These are phyloP conservation scores for Baeospora myosura DNA, from an alignment of 1,284 basidiomycete genomes.

Conservation along the genomic window DNA sequence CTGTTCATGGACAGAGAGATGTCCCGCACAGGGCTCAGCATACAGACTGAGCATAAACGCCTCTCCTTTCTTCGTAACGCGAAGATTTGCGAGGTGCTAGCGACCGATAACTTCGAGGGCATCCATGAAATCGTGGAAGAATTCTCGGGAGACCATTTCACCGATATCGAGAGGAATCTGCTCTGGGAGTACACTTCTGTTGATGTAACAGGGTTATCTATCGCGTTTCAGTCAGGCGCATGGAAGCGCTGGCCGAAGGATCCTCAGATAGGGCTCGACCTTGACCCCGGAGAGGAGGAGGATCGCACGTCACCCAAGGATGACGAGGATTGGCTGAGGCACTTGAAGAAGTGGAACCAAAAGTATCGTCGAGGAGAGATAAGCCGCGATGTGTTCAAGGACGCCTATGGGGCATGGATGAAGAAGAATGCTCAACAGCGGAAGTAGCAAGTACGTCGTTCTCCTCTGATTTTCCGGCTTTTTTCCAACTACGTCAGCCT, in stretches of 20 bases:
- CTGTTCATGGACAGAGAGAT: conserved; percentile 24
- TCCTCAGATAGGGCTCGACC: conserved; percentile 18
- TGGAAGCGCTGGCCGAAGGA: conserved; percentile 22
- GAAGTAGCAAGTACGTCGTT: too few species aligned
- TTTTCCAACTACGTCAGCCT: too few species aligned
- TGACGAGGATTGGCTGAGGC: conserved; percentile 18
- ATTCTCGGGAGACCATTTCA: conserved; percentile 17
- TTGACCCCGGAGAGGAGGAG: conserved; percentile 21
- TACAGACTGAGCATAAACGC: conserved; percentile 22
- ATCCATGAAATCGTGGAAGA: conserved; percentile 16
- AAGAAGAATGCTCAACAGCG: too few species aligned
- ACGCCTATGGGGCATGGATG: neutral
- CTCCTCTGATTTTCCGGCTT: too few species aligned
- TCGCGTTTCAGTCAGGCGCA: conserved; percentile 13
- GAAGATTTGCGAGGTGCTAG: conserved; percentile 19
- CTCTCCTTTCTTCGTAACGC: conserved; percentile 29
- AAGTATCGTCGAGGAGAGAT: conserved; percentile 18
- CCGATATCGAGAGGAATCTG: conserved; percentile 18
- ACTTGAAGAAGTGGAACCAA: conserved; percentile 23
- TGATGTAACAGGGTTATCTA: conserved; percentile 10
- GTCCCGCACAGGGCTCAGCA: conserved; percentile 14
- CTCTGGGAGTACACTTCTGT: conserved; percentile 14
- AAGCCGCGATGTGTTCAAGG: conserved; percentile 13
- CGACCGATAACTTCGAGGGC: conserved; percentile 4
- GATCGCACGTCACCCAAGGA: conserved; percentile 9